Base-by-base conservation (phyloP, 257 asterid species). In the Verbascum thapsus region DNA sequence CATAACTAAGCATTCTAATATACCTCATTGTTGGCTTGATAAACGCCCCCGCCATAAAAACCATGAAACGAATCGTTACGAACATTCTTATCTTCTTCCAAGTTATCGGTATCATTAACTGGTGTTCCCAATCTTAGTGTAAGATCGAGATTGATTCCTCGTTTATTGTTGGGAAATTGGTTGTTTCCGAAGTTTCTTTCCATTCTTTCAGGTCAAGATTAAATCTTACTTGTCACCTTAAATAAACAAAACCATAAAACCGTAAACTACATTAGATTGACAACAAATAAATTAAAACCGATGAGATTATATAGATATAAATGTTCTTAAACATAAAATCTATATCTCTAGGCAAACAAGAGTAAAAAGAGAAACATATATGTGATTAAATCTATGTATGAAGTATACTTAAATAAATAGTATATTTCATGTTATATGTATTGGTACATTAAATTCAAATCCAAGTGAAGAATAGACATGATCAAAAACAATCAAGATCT, bases 81-180 rank as follows among this genome's bases (percentile, higher is more conserved):
- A 16, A 8, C 6, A 34, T 18, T 40, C 5, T 9, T 12, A 13
- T 41, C 32, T 15, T 63, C 55, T 16, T 19, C 56, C 5, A 9
- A 8, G 17, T 20, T 58, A 32, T 65, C 13, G 13, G 2, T 38
- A n/a, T 58, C 48, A 5, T 15, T 0, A 58, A 2, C 0, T 0
- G 69, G 50, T 13, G 37, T 53, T 19, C 73, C 73, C 30, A 73
- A 16, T 53, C 57, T 73, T 8, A 73, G 10, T 4, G 68, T 63
- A 10, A 66, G 70, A 40, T 67, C 74, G 34, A 73, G 32, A 26
- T 26, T 26, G 32, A 5, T 26, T 5, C 2, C 32, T 26, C 5
- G 32, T 1, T 26, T 5, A 26, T 26, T 26, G 2, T 26, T 26
- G 32, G 32, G 5, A 1, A 1, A 11, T 15, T 13, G 12, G 22